Conservation (phyloP, 192 early-diverging fungal species). For the Coemansia sp. region DNA sequence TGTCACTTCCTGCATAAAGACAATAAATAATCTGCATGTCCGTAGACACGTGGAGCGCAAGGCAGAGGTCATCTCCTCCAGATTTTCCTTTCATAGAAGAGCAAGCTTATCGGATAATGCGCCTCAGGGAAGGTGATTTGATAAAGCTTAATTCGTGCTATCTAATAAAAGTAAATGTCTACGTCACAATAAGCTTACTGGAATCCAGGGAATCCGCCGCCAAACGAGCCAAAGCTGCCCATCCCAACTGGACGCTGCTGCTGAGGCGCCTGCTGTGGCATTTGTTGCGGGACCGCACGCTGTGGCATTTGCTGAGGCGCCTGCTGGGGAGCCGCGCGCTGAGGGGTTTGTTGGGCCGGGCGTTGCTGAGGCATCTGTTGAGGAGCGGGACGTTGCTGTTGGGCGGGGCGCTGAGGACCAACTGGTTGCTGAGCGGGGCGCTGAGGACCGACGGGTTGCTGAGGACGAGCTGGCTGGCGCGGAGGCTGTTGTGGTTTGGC, state of each 20-base stretch:
- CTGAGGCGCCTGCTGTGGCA: background rate
- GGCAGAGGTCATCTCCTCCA: too few relatives aligned
- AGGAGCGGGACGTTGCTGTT: background rate
- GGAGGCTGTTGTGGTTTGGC: slow-evolving; percentile 14
- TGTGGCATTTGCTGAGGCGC: background rate
- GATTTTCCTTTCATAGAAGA: too few relatives aligned
- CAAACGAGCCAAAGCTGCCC: slow-evolving; percentile 1
- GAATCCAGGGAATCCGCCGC: slow-evolving; percentile 19
- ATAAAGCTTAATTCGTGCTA: too few relatives aligned
- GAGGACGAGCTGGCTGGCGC: slow-evolving; percentile 6
- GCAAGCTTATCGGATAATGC: too few relatives aligned
- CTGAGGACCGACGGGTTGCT: background rate
- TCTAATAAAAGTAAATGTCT: background rate
- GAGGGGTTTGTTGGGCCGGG: background rate
- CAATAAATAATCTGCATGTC: too few relatives aligned
- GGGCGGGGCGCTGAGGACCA: slow-evolving; percentile 3
- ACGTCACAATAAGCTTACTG: slow-evolving; percentile 12
- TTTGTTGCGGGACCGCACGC: background rate
- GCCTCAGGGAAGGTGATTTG: background rate
- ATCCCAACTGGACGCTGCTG: slow-evolving; percentile 17
- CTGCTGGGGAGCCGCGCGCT: slow-evolving; percentile 2
- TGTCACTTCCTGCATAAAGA: background rate
- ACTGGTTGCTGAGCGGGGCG: slow-evolving; percentile 1
- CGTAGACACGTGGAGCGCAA: too few relatives aligned
- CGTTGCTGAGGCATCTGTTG: slow-evolving; percentile 12